Base-by-base conservation (phyloP, 1,284 basidiomycete species). In the Sanguinoderma infundibulare region DNA sequence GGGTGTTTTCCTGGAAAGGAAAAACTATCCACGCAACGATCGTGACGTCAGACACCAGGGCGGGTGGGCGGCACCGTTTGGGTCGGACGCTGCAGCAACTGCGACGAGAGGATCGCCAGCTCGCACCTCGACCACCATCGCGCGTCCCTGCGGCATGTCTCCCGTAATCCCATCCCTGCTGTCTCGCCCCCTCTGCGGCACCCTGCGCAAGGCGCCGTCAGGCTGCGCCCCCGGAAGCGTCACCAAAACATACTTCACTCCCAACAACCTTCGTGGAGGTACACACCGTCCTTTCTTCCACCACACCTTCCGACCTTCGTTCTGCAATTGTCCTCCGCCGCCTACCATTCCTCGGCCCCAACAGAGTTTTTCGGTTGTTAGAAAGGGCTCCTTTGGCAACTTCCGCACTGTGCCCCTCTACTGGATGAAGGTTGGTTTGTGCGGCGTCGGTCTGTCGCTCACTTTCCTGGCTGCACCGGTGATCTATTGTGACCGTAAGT, bases 401-500 rank as follows among this genome's bases (percentile, higher is more conserved):
- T 35, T 34, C 32, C 30, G 14, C 44, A n/a, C 39, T 40, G 26
- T 35, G 22, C 17, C 52, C 26, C 32, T 38, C 20, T 53, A 57
- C 50, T 24, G 65, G 32, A 20, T 60, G 30, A 69, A 63, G 55
- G 38, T 38, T 1, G 70, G 71, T 5, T 28, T 72, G 9, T 67
- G 68, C 1, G 65, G 72, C 22, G 58, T 70, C 1, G 71, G 74
- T 9, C 56, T 77, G 2, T 72, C 72, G 20, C 55, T 75, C 53
- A 69, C 71, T 6, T 67, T 69, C 53, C 63, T 66, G 42, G 56
- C 64, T 15, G 62, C 66, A 15, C 69, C 59, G 36, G 66, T 55
- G 0, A 60, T 77, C n/a, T 70, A 73, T 60, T 77, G 76, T 59
- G 76, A 77, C 61, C 57, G 76, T 77, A 65, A 40, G 76, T 69